phyloP scores from a whole-genome alignment of 176 grass and related monocot genomes.

The Typha latifolia region DNA sequence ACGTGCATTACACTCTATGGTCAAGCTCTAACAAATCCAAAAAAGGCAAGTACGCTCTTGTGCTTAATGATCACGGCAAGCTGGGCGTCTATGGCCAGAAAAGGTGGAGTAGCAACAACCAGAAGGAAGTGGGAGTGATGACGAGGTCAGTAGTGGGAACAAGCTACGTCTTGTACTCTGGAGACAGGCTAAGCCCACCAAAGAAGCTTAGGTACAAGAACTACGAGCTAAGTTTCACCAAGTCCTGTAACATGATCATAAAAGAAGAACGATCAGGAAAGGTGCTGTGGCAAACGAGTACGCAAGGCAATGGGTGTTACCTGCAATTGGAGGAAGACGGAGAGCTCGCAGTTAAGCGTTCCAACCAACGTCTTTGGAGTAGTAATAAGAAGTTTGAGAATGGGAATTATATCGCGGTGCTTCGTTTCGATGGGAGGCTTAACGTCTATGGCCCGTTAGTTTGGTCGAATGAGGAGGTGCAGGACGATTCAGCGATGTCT shows the following conservation, averaged over 20 bases:
- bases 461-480: not conserved
- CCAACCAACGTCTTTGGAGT: not conserved
- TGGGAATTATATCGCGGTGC: slow-evolving; percentile 2
- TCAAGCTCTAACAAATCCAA: slow-evolving; percentile 3
- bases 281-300: slow-evolving; percentile 2
- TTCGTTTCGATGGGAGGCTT: slow-evolving; percentile 8
- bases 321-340: not conserved
- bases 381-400: not conserved
- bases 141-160: not conserved
- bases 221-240: not conserved
- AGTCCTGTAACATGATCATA: slow-evolving; percentile 6
- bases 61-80: not conserved
- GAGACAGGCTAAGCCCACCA: not conserved
- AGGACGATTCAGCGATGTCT: not conserved
- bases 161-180: slow-evolving; percentile 4
- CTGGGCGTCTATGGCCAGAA: slow-evolving; percentile 10
- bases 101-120: slow-evolving; percentile 9
- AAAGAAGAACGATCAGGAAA: not conserved
- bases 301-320: not conserved
- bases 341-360: slow-evolving; percentile 1
- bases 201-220: slow-evolving; percentile 9
- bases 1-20: slow-evolving; percentile 6
- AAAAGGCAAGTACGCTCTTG: slow-evolving; percentile 5
- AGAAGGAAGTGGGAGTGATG: not conserved
- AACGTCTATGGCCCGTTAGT: slow-evolving; percentile 1